Base-by-base conservation (phyloP, 1,284 basidiomycete species). In the Ceratobasidium papillatum region DNA sequence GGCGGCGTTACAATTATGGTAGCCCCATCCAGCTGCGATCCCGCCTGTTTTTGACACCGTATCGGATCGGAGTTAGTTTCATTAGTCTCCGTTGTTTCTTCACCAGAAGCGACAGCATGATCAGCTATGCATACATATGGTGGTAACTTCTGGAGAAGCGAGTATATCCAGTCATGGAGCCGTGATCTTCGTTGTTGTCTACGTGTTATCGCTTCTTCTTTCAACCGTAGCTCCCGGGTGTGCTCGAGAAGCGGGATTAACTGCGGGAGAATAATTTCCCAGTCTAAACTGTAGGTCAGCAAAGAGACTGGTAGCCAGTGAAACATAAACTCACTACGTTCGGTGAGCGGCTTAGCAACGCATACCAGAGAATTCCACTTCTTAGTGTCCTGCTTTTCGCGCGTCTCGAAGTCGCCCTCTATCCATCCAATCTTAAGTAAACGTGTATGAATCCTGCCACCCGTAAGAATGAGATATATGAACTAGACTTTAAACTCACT, bases 381-480 rank as follows among this genome's bases (percentile, higher is more conserved):
- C 25, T 71, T 71, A 14, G 4, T n/a, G 1, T 36, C 19, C 36
- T 25, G n/a, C 9, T 14, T 25, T 19, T 71, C 68, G 22, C 30
- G 38, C 27, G 19, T 32, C 38, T 32, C 19, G 27, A 59, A 38
- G 22, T 71, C 68, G 1, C 8, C 54, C 11, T 47, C n/a, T 27
- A n/a, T 32, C 68, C 68, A 71, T 12, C 68, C 68, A 19, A 71
- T 22, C 25, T 43, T 41, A 9, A 71, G 3, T 47, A 71, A n/a
- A 2, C 68, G 68, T 12, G 68, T 59, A n/a, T 45, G 22, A 36
- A 71, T 71, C 14, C 68, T 71, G 22, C 2, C 8, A n/a, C 7
- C 4, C 11, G 34, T 34, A 19, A 38, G 25, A 27, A 52, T 36
- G 3, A 30, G 5, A n/a, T 3, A 27, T n/a, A 14, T 27, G 1